Percentiles rank a stretch among this genome's conserved stretches.
These are phyloP conservation scores for Alternaria arborescens DNA, from an alignment of 2,329 filamentous ascomycete genomes.

Conservation along the genomic window DNA sequence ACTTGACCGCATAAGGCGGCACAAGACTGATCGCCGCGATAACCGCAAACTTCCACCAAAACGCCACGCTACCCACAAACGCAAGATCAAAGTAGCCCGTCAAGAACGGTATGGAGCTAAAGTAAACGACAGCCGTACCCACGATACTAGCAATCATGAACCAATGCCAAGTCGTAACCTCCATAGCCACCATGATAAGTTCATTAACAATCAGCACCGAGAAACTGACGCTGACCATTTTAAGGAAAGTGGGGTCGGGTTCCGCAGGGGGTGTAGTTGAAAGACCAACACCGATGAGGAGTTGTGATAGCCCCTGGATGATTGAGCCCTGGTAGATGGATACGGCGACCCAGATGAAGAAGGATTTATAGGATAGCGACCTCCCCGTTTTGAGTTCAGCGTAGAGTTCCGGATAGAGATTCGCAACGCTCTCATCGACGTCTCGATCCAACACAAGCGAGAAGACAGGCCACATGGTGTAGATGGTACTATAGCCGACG, in stretches of 20 bases:
- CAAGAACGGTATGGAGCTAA: slow-evolving; percentile 84
- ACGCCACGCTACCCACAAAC: slow-evolving; percentile 81
- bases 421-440: slow-evolving; percentile 91
- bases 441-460: slow-evolving; percentile 94
- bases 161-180: slow-evolving; percentile 96
- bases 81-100: slow-evolving; percentile 87
- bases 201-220: slow-evolving; percentile 94
- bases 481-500: slow-evolving; percentile 94
- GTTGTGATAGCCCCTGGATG: slow-evolving; percentile 92
- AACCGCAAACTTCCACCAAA: slow-evolving; percentile 85
- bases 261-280: slow-evolving; percentile 3
- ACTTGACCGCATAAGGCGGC: slow-evolving; percentile 86
- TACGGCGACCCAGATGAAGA: slow-evolving; percentile 96
- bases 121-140: slow-evolving; percentile 82
- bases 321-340: slow-evolving; percentile 94
- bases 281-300: slow-evolving; percentile 75
- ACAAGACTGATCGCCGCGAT: slow-evolving; percentile 82
- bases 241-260: slow-evolving; percentile 41
- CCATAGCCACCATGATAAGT: slow-evolving; percentile 94
- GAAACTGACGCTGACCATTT: slow-evolving; percentile 90
- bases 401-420: slow-evolving; percentile 96
- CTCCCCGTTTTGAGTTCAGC: slow-evolving; percentile 93
- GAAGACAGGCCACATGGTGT: slow-evolving; percentile 92
- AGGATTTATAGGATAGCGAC: slow-evolving; percentile 88
- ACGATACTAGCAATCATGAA: slow-evolving; percentile 87